Base-by-base conservation (phyloP, 2,329 filamentous ascomycete genomes). In the Macroventuria anomochaeta region DNA sequence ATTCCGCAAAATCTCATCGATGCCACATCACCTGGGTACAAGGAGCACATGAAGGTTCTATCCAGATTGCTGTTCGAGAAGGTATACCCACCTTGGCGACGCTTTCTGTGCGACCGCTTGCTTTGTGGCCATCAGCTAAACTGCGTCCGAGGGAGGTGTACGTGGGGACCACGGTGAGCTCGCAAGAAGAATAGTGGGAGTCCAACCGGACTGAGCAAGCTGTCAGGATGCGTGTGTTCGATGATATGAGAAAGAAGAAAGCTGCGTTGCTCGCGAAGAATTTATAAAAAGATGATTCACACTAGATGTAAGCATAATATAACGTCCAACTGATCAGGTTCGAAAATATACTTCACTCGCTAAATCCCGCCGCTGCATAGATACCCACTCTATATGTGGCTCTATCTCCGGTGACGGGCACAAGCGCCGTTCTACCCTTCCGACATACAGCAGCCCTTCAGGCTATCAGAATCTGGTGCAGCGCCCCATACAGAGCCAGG, bases 81-180 rank as follows among this genome's bases (percentile, higher is more conserved):
- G 18, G 3, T 48, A 3, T 48, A 48, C 11, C 34, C 36, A 7
- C 36, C 2, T 18, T 48, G 1, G 36, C 34, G 3, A 48, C 28
- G 5, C 21, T 33, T 2, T 40, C 34, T 5, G 10, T 48, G 15
- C 18, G 44, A 21, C 44, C 44, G 10, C 31, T 26, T 17, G 44
- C 20, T n/a, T 3, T 48, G 20, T 48, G 44, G 44, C 36, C 44
- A 0, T 25, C 10, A 1, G 44, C 44, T 4, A 11, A 28, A 13
- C 7, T 48, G n/a, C 44, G 34, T n/a, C 12, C 28, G 12, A 25
- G 44, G 20, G 36, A 48, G 18, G 44, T 48, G 7, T 40, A 48
- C 28, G 44, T 48, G 5, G 36, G 36, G 11, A 48, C 44, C 7
- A 40, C 34, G 3, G 36, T 40, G 7, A 20, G 8, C 5, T 21